Evolutionary conservation across 2,329 filamentous ascomycete species (phyloP).

Genomic region (Pestalotiopsis sp.): DNA sequence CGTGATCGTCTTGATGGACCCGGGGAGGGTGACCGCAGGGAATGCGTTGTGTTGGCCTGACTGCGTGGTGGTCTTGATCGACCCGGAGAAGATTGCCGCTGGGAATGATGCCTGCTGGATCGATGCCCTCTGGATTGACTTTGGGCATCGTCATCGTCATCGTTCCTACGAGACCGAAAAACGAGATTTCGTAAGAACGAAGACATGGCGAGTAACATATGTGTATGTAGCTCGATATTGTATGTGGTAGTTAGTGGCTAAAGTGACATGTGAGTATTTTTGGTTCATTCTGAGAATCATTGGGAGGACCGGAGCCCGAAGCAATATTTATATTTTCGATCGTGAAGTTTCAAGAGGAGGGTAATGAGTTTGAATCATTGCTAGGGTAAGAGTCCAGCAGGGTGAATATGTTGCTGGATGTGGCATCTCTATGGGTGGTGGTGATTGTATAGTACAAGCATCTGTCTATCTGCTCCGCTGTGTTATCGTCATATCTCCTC

Average conservation of each 20-base stretch:
- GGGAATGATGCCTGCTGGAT: not conserved
- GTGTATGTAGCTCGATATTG: not conserved
- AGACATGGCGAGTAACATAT: not conserved
- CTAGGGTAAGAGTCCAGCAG: not conserved
- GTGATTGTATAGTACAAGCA: slow-evolving; percentile 8
- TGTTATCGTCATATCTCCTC: not conserved
- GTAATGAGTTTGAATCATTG: not conserved
- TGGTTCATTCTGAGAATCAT: not conserved
- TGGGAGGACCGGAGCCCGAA: not conserved
- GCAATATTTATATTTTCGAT: not conserved
- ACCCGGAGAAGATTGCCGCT: not conserved
- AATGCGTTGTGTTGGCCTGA: too few species aligned
- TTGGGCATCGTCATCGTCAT: not conserved
- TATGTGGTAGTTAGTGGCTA: not conserved
- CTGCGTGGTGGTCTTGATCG: too few species aligned
- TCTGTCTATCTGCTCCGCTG: not conserved
- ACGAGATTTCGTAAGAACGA: not conserved
- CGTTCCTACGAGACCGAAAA: not conserved
- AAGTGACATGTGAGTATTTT: not conserved
- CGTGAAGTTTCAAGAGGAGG: not conserved
- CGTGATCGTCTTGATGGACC: not conserved
- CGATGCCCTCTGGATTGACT: not conserved
- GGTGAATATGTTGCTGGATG: not conserved
- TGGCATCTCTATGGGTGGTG: not conserved
- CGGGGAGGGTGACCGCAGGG: not conserved